Evolutionary conservation across 805 yeast species (phyloP).

Genomic region (Candida ortonii): DNA sequence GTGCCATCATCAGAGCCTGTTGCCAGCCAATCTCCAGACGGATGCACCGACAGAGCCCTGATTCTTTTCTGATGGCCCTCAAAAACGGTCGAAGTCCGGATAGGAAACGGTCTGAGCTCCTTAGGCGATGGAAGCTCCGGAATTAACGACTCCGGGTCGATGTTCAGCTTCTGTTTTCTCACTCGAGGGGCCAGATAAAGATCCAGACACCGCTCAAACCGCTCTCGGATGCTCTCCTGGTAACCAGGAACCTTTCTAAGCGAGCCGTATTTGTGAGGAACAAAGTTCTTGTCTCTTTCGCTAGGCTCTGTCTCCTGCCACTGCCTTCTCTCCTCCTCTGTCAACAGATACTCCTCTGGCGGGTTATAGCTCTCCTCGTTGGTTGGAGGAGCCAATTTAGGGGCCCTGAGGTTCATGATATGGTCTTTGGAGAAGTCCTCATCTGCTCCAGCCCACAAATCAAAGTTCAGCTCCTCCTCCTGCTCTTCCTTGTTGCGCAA

Average conservation of each 20-base stretch:
- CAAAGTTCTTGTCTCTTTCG: conserved; percentile 73
- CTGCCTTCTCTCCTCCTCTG: conserved; percentile 69
- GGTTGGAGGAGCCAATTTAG: conserved; percentile 93
- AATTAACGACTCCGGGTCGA: conserved; percentile 92
- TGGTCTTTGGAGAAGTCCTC: conserved; percentile 62
- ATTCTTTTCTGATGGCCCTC: conserved; percentile 82
- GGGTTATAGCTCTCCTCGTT: conserved; percentile 97
- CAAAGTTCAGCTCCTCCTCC: conserved; percentile 55
- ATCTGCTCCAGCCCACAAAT: conserved; percentile 81
- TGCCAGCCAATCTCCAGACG: conserved; percentile 91
- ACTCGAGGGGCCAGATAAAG: conserved; percentile 95
- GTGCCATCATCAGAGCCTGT: conserved; percentile 98
- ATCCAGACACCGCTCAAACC: conserved; percentile 92
- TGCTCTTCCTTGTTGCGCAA: conserved; percentile 49
- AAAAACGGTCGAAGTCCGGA: conserved; percentile 77
- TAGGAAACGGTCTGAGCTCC: conserved; percentile 96
- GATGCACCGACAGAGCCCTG: conserved; percentile 80
- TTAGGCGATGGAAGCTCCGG: conserved; percentile 97
- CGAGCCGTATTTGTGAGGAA: conserved; percentile 79
- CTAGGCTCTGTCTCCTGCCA: conserved; percentile 70
- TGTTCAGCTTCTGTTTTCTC: conserved; percentile 82
- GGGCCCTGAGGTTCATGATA: conserved; percentile 90
- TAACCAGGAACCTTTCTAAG: conserved; percentile 94
- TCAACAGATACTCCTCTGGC: conserved; percentile 87
- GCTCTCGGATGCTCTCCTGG: conserved; percentile 77